Conservation (phyloP, 805 yeast species). For the Isabelozyma rhagii region DNA sequence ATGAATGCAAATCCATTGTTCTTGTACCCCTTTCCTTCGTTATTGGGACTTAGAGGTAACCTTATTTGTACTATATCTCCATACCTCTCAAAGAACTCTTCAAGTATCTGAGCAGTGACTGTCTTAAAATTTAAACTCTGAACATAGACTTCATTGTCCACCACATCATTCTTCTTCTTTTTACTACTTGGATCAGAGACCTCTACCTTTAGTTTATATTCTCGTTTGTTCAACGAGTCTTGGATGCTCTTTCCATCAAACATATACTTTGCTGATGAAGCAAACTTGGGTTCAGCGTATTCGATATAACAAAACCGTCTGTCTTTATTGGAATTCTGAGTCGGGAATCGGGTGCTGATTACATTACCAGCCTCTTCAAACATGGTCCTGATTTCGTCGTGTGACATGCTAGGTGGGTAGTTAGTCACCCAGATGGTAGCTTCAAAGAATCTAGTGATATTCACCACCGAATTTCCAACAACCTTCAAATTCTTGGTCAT, state of each 20-base stretch:
- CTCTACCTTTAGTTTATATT: slow-evolving; percentile 49
- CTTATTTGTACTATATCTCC: slow-evolving; percentile 54
- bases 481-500: slow-evolving; percentile 56
- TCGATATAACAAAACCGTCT: slow-evolving; percentile 78
- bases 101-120: slow-evolving; percentile 37
- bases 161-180: slow-evolving; percentile 7
- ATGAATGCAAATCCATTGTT: slow-evolving; percentile 71
- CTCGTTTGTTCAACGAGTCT: slow-evolving; percentile 19
- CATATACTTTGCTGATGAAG: slow-evolving; percentile 37
- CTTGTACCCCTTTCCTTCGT: slow-evolving; percentile 24
- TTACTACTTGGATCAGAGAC: slow-evolving; percentile 57
- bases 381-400: slow-evolving; percentile 32
- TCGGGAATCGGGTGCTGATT: slow-evolving; percentile 60
- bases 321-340: slow-evolving; percentile 46
- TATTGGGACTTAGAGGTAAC: slow-evolving; percentile 42
- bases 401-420: slow-evolving; percentile 56
- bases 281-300: slow-evolving; percentile 39
- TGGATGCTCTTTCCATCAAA: slow-evolving; percentile 38
- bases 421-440: slow-evolving; percentile 72
- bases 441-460: slow-evolving; percentile 42
- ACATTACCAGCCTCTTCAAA: slow-evolving; percentile 43
- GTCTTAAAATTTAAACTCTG: slow-evolving; percentile 48
- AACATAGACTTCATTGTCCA: slow-evolving; percentile 55
- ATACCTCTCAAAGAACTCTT: slow-evolving; percentile 39
- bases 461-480: slow-evolving; percentile 40